Evolutionary conservation across 257 asterid species (phyloP), one percentile per base, ranked within the genome.

Genomic region (Catharanthus roseus): DNA sequence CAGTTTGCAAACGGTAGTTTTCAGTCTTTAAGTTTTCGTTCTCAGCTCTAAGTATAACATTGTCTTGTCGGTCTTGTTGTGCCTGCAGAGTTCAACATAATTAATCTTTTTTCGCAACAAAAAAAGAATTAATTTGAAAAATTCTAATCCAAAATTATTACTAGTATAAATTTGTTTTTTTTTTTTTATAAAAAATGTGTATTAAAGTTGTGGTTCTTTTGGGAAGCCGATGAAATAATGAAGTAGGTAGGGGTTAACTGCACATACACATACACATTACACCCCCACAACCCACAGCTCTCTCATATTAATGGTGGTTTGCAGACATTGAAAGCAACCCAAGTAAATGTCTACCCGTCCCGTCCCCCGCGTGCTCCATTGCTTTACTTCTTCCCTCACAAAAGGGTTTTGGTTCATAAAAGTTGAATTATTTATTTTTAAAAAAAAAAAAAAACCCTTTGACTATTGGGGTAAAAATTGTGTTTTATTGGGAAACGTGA

Each of bases 41-140:
- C 73, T 91, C 97, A 18, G 96, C 85, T 77, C 99, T 79, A 6
- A 93, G 89, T 4, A 85, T 75, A 5, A 70, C 90, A 70, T 93
- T 93, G 68, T 86, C 95, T 11, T 88, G 79, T 73, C 96, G 74
- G 76, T 93, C 97, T 77, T 93, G 99, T 75, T 93, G 99, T n/a
- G 97, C 97, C 98, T 90, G 53, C 51, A 70, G 66, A 66, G 57
- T 26, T 57, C 16, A 26, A 16, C 1, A 53, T 1, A 38, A 38
- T 38, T 38, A 38, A 38, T 38, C 42, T n/a, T n/a, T n/a, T n/a
- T n/a, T n/a, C n/a, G n/a, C 42, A 3, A 38, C 42, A 38, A 38
- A 8, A 62, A 5, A 0, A 28, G 12, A 8, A 34, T 24, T 31
- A n/a, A 70, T 15, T 38, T 34, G 29, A 33, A 47, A 33, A n/a